phyloP scores from a whole-genome alignment of 306 rosid genomes.

The Casuarina equisetifolia region DNA sequence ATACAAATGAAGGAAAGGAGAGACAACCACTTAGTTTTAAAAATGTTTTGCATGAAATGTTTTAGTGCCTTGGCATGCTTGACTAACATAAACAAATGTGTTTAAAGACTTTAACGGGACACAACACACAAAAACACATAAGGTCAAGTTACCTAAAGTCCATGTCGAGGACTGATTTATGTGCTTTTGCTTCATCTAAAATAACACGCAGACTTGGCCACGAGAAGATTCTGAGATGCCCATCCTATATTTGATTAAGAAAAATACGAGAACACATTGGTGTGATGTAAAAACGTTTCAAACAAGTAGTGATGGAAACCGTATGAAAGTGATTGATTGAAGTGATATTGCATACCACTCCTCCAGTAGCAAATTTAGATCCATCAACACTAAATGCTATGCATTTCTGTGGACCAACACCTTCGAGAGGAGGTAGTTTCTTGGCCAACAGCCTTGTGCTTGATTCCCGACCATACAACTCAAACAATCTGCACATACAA shows the following conservation, averaged over 20 bases:
- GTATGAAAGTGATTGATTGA: conserved; percentile 16
- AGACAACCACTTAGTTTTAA: background rate
- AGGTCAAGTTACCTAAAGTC: conserved; percentile 68
- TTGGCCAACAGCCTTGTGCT: conserved; percentile 60
- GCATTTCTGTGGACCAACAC: conserved; percentile 68
- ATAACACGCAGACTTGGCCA: conserved; percentile 74
- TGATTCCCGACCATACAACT: conserved; percentile 56
- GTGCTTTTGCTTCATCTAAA: conserved; percentile 87
- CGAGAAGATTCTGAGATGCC: conserved; percentile 79
- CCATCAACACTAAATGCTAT: conserved; percentile 87
- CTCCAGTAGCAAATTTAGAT: conserved; percentile 87
- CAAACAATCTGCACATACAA: conserved; percentile 59
- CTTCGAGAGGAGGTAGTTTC: conserved; percentile 53
- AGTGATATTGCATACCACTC: conserved; percentile 53
- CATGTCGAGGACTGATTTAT: conserved; percentile 77
- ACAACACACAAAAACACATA: background rate
- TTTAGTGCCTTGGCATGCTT: background rate
- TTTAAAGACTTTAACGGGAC: background rate
- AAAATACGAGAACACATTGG: conserved; percentile 28
- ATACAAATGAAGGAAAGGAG: background rate
- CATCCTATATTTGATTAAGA: conserved; percentile 55
- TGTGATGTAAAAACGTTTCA: background rate
- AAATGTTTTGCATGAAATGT: background rate
- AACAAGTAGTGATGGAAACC: background rate
- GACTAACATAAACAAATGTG: background rate